These are phyloP conservation scores for Schizochytrium sp. DNA, from an alignment of 108 stramenopile genomes.

Conservation along the genomic window DNA sequence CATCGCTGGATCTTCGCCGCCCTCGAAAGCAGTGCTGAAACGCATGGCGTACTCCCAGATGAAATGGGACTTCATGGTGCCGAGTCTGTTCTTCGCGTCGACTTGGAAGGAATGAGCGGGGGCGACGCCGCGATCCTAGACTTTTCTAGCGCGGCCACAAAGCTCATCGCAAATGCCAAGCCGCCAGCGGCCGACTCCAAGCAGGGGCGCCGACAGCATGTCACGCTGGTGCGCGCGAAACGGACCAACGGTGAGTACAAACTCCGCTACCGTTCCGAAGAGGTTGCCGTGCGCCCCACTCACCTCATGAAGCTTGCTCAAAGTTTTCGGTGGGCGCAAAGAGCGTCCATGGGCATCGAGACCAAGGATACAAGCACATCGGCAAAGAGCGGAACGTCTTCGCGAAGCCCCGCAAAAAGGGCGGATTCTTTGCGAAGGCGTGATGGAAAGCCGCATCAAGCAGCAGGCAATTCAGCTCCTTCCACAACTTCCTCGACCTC, in stretches of 20 bases:
- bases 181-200: not conserved
- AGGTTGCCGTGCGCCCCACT: not conserved
- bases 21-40: not conserved
- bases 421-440: no score
- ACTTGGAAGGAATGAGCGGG: not conserved
- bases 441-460: no score
- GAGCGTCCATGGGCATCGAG: not conserved
- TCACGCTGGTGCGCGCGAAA: not conserved
- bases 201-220: not conserved
- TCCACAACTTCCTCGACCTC: no score
- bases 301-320: not conserved
- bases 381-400: not conserved
- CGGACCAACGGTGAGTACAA: not conserved
- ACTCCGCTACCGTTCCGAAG: not conserved
- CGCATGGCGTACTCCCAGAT: not conserved
- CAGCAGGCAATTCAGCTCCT: no score
- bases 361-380: not conserved
- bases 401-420: no score
- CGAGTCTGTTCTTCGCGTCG: not conserved
- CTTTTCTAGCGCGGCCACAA: not conserved
- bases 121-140: not conserved
- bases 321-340: not conserved
- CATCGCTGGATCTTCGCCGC: not conserved
- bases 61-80: not conserved
- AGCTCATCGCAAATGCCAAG: not conserved